Evolutionary conservation across 192 early-diverging fungal genomes (phyloP).

Genomic region (Cetraspora pellucida): DNA sequence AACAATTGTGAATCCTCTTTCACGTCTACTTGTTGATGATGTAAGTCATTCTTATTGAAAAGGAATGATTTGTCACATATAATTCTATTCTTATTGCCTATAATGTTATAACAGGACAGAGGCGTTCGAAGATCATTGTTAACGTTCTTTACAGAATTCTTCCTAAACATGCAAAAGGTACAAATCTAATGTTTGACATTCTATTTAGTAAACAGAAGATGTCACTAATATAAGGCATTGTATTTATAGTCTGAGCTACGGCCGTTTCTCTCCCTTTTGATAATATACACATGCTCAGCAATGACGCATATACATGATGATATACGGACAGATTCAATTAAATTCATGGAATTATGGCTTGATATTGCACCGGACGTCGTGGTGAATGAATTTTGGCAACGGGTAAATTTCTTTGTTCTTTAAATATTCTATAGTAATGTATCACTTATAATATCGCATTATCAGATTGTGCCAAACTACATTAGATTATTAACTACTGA

Average conservation of each 20-base stretch:
- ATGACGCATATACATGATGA: conserved; percentile 91
- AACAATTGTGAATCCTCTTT: conserved; percentile 49
- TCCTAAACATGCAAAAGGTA: conserved; percentile 43
- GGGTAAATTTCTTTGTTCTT: conserved; percentile 47
- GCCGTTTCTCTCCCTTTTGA: conserved; percentile 77
- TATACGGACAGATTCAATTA: conserved; percentile 77
- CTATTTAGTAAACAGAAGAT: background rate
- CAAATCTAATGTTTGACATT: background rate
- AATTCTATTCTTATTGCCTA: background rate
- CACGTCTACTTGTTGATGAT: conserved; percentile 56
- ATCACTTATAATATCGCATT: background rate
- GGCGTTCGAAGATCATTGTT: conserved; percentile 44
- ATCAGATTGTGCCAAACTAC: conserved; percentile 66
- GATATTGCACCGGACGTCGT: conserved; percentile 64
- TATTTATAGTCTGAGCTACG: conserved; percentile 57
- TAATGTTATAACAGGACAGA: conserved; percentile 36
- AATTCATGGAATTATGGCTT: conserved; percentile 76
- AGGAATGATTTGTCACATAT: background rate
- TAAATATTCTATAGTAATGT: background rate
- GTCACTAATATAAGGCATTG: background rate
- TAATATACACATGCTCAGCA: conserved; percentile 81
- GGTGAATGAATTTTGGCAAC: conserved; percentile 65
- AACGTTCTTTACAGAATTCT: conserved; percentile 41
- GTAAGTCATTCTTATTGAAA: conserved; percentile 31
- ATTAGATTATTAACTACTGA: conserved; percentile 58